These are phyloP conservation scores for Posidonia oceanica DNA, from an alignment of 116 monocot genomes.

Conservation along the genomic window DNA sequence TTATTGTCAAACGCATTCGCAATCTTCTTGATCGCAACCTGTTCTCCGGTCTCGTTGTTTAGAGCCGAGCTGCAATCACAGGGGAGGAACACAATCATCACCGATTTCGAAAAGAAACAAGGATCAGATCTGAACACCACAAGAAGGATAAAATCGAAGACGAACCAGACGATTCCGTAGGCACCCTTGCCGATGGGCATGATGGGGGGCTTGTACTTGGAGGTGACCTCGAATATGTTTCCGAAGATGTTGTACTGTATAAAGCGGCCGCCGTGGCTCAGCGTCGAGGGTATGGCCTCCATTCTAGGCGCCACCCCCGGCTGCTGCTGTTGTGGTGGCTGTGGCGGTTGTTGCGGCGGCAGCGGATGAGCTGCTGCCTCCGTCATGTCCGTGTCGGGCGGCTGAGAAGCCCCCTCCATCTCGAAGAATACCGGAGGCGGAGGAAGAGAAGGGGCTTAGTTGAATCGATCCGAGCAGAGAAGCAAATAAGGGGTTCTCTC, in stretches of 20 bases:
- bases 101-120: not conserved
- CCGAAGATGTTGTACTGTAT: constrained; percentile 42
- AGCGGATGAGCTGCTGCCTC: constrained; percentile 5
- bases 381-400: constrained; percentile 15
- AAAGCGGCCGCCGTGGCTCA: constrained; percentile 25
- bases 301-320: not conserved
- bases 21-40: constrained; percentile 72
- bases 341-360: constrained; percentile 1
- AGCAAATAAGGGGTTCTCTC: too few relatives aligned
- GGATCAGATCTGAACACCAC: not conserved
- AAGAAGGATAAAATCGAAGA: not conserved
- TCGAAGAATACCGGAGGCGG: not conserved
- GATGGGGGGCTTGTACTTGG: constrained; percentile 35
- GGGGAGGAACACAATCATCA: not conserved
- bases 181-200: constrained; percentile 38
- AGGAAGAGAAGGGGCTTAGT: too few relatives aligned
- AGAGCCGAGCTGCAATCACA: constrained; percentile 35
- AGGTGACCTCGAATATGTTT: constrained; percentile 34
- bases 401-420: not conserved
- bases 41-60: constrained; percentile 54
- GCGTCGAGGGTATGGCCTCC: constrained; percentile 15
- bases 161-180: constrained; percentile 34
- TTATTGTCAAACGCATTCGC: constrained; percentile 62
- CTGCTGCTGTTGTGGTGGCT: not conserved
- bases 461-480: too few relatives aligned